Base-by-base conservation (phyloP, 306 rosid species). In the Glycine tomentella region DNA sequence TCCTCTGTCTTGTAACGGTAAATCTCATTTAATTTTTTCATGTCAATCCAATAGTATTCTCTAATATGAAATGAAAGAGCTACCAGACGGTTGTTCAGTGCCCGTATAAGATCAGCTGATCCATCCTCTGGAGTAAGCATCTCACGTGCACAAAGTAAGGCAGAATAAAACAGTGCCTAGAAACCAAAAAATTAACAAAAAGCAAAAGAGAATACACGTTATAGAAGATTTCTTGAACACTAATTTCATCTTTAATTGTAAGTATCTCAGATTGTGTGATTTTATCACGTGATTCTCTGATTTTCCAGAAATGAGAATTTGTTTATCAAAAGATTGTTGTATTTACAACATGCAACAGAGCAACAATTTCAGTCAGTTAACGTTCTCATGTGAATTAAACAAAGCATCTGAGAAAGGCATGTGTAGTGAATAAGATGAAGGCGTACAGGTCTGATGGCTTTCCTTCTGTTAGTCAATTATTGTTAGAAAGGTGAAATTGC, bases 1-100 rank as follows among this genome's bases (percentile, higher is more conserved):
- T 93, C 95, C 81, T 93, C 97, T 45, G 98, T 91, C 84, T 86
- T 90, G 89, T 91, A 93, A 40, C 97, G 95, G 79, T 93, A 93
- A 69, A 93, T 91, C 84, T 93, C 98, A 48, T 93, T 93, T 79
- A 93, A 71, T 20, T 87, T 91, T 83, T 83, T 87, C 87, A 91
- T 9, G 85, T 93, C 92, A 76, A 91, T 66, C 98, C 98, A 93
- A 86, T 91, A 93, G 85, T 93, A 91, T 84, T 91, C 94, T 82
- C 95, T 82, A 71, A 93, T 91, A 63, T 91, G 98, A 73, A 93
- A 91, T 67, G 98, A 93, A 50, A 93, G 91, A 79, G 98, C 97
- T 42, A 90, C 88, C 72, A 93, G 86, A 75, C 97, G 95, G 77
- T 91, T 93, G 82, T 93, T 93, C 58, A 93, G 78, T 14, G 97